A percentile compares a stretch with the other conserved stretches of the same genome.
Conservation (phyloP, 1,284 basidiomycete species). For the Rhodotorula sp. region DNA sequence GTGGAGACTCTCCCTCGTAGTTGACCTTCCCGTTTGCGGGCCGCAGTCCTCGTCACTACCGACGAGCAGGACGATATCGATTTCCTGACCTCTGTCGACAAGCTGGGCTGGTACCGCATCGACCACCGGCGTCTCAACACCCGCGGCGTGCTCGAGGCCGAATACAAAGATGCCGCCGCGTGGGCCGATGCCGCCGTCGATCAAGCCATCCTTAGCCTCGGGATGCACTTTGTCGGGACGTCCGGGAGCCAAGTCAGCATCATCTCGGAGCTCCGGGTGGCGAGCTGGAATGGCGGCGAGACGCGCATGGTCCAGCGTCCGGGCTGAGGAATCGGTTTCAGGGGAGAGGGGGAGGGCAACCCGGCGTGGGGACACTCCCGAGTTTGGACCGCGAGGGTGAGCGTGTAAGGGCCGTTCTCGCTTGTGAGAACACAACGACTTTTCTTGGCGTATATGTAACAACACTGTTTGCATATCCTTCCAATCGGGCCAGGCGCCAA, state of each 20-base stretch:
- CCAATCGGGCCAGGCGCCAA: no score
- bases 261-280: slow-evolving; percentile 61
- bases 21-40: no score
- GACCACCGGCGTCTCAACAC: slow-evolving; percentile 56
- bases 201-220: slow-evolving; percentile 64
- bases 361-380: no score
- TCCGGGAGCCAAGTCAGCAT: slow-evolving; percentile 66
- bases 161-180: slow-evolving; percentile 21
- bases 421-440: no score
- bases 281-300: slow-evolving; percentile 62
- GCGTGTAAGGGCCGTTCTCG: no score
- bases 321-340: no score
- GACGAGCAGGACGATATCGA: slow-evolving; percentile 60
- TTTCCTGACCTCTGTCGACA: slow-evolving; percentile 65
- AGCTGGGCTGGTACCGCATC: slow-evolving; percentile 61
- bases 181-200: slow-evolving; percentile 54
- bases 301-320: slow-evolving; percentile 58
- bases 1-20: no score
- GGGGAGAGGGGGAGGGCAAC: no score
- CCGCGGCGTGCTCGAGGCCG: slow-evolving; percentile 50
- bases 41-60: slow-evolving; percentile 63
- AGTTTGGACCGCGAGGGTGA: no score
- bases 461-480: no score
- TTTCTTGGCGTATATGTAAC: no score
- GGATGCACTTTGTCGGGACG: slow-evolving; percentile 66